Conservation (phyloP, 345 rosid genomes). For the Ceriops tagal region DNA sequence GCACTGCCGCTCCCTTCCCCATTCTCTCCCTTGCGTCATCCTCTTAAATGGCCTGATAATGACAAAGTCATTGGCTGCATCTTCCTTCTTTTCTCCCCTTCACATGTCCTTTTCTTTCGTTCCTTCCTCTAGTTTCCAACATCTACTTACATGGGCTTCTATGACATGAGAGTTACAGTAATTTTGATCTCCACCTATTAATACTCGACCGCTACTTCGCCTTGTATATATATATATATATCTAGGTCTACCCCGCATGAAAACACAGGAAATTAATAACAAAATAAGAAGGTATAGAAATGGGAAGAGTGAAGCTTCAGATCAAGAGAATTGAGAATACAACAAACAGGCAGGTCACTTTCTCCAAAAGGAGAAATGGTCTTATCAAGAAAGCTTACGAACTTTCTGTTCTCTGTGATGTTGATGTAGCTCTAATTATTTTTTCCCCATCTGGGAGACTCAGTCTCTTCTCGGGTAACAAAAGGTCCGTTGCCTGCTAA, state of each 20-base stretch:
- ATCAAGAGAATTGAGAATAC: conserved; percentile 25
- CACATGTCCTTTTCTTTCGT: not conserved
- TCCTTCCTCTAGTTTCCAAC: not conserved
- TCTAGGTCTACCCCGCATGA: not conserved
- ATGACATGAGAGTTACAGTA: not conserved
- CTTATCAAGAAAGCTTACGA: conserved; percentile 28
- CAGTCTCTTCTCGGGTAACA: conserved; percentile 23
- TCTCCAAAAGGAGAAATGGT: conserved; percentile 25
- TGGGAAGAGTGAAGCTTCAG: conserved; percentile 27
- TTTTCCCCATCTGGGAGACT: conserved; percentile 28
- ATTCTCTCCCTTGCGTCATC: conserved; percentile 20
- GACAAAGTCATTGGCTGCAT: conserved; percentile 23
- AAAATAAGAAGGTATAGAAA: not conserved
- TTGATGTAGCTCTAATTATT: conserved; percentile 26
- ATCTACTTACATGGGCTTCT: not conserved
- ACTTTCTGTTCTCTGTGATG: conserved; percentile 29
- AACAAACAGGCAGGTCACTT: conserved; percentile 27
- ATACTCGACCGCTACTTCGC: too few relatives aligned
- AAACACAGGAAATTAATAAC: not conserved
- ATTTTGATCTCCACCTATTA: not conserved
- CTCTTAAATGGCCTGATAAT: conserved; percentile 21
- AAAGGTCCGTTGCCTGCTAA: conserved; percentile 6
- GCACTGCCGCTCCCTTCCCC: not conserved
- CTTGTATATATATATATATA: not conserved
- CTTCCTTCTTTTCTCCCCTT: not conserved